Evolutionary conservation across 2,329 filamentous ascomycete genomes (phyloP).

Genomic region (Paraphoma sp.): DNA sequence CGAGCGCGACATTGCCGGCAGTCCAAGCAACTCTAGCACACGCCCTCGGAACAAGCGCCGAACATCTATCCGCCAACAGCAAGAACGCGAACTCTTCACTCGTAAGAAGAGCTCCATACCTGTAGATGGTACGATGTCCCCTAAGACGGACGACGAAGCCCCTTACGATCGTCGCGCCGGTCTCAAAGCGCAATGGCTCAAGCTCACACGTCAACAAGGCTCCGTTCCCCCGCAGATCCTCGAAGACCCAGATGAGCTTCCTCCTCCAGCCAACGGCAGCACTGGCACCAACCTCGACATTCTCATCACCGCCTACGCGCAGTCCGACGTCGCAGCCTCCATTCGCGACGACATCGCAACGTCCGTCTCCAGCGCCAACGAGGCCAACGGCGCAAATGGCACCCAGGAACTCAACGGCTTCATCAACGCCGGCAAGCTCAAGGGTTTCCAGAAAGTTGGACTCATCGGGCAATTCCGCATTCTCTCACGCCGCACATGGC

Average conservation of each 20-base stretch:
- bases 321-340: constrained; percentile 76
- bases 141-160: constrained; percentile 69
- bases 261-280: constrained; percentile 62
- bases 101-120: constrained; percentile 70
- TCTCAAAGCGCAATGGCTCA: constrained; percentile 65
- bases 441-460: constrained; percentile 82
- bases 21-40: constrained; percentile 65
- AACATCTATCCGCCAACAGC: constrained; percentile 81
- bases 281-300: constrained; percentile 79
- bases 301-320: constrained; percentile 76
- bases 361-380: constrained; percentile 68
- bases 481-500: constrained; percentile 90
- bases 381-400: constrained; percentile 71
- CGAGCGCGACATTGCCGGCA: constrained; percentile 66
- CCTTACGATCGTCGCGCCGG: constrained; percentile 58
- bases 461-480: constrained; percentile 85
- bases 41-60: constrained; percentile 74
- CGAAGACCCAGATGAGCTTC: constrained; percentile 72
- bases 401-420: constrained; percentile 59
- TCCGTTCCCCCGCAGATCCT: constrained; percentile 65
- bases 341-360: constrained; percentile 80
- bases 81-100: constrained; percentile 90
- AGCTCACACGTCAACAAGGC: constrained; percentile 61
- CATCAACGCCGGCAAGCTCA: constrained; percentile 68
- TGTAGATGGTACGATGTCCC: constrained; percentile 61